Conservation (phyloP, 306 rosid genomes). For the Inga leiocalycina region DNA sequence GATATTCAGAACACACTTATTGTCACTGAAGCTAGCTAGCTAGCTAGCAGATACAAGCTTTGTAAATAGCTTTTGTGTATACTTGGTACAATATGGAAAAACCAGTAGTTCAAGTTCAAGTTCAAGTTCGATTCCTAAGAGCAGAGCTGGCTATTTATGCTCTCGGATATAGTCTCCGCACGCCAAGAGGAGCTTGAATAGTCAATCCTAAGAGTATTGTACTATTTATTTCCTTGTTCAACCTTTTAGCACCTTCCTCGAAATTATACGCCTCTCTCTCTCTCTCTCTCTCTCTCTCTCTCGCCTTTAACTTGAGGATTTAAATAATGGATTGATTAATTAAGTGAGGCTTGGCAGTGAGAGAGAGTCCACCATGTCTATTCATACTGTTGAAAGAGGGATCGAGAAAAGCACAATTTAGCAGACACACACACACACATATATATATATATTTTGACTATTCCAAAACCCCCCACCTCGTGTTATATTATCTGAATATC, state of each 20-base stretch:
- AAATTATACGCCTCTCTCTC: slow-evolving; percentile 9
- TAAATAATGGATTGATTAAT: background rate
- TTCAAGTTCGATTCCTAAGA: slow-evolving; percentile 38
- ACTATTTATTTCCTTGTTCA: slow-evolving; percentile 28
- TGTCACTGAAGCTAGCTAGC: slow-evolving; percentile 15
- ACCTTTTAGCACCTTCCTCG: slow-evolving; percentile 48
- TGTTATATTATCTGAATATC: background rate
- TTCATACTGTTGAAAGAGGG: background rate
- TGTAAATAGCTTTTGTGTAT: background rate
- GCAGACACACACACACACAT: background rate
- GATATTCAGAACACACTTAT: background rate
- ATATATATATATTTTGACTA: background rate
- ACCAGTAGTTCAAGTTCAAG: background rate
- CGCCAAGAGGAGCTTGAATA: slow-evolving; percentile 20
- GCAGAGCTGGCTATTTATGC: slow-evolving; percentile 50
- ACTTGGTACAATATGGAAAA: background rate
- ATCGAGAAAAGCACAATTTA: background rate
- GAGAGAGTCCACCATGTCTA: background rate
- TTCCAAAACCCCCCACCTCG: background rate
- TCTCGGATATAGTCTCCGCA: slow-evolving; percentile 32
- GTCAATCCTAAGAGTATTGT: slow-evolving; percentile 29
- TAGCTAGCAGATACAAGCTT: background rate
- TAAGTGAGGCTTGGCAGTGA: background rate
- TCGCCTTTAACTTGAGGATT: background rate
- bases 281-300: background rate